A percentile compares a stretch with the other conserved stretches of the same genome.
phyloP scores from a whole-genome alignment of 345 rosid genomes.

The Ceriops zippeliana region DNA sequence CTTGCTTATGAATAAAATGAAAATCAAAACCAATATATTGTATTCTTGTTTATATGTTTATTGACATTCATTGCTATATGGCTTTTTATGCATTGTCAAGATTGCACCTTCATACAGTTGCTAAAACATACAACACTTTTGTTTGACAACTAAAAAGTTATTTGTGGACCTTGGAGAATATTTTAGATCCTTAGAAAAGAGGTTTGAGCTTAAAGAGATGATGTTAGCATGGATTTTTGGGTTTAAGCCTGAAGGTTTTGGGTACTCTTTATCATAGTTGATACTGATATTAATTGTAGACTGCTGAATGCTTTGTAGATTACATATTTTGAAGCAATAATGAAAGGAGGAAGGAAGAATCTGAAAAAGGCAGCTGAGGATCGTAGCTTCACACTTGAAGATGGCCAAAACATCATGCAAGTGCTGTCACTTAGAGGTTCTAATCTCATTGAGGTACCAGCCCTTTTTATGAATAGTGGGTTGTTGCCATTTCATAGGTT shows the following conservation, averaged over 20 bases:
- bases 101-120: no score
- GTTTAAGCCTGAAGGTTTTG: background rate
- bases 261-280: background rate
- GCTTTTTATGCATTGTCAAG: no score
- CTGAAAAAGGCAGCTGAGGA: conserved; percentile 69
- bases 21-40: no score
- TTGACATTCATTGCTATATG: no score
- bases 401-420: conserved; percentile 66
- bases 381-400: conserved; percentile 46
- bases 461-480: background rate
- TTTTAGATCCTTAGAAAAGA: no score
- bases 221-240: no score
- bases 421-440: conserved; percentile 88
- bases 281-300: background rate
- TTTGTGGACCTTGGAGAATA: no score
- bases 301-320: background rate
- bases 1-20: no score
- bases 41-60: no score
- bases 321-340: conserved; percentile 1
- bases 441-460: conserved; percentile 71
- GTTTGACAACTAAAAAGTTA: no score
- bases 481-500: background rate
- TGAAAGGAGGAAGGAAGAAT: conserved; percentile 88
- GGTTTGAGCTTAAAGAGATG: no score
- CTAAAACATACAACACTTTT: no score